Evolutionary conservation across 2,329 filamentous ascomycete genomes (phyloP).

Genomic region (Graphium sp.): DNA sequence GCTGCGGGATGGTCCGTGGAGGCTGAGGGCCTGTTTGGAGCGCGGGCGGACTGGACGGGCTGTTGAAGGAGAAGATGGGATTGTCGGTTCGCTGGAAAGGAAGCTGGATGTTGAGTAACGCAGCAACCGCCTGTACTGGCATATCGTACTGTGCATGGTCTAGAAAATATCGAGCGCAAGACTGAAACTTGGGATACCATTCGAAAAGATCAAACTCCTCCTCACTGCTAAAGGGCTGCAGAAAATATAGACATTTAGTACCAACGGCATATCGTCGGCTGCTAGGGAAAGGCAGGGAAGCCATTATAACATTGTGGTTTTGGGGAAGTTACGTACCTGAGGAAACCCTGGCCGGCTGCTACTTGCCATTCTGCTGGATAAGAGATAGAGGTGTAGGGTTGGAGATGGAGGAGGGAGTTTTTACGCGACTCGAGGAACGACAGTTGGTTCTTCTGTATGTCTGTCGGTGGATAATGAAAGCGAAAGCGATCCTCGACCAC

Average conservation of each 20-base stretch:
- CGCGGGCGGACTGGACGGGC: constrained; percentile 11
- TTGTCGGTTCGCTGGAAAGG: constrained; percentile 56
- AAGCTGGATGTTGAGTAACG: constrained; percentile 80
- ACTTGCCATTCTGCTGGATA: too few species aligned
- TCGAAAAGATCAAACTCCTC: constrained; percentile 55
- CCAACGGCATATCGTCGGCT: too few species aligned
- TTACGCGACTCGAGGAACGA: too few species aligned
- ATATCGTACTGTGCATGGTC: constrained; percentile 75
- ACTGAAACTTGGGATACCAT: constrained; percentile 85
- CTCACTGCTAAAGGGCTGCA: too few species aligned
- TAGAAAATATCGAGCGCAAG: constrained; percentile 79
- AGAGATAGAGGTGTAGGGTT: too few species aligned
- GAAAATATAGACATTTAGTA: too few species aligned
- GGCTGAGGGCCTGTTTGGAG: neutral
- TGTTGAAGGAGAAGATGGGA: constrained; percentile 22
- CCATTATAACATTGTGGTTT: constrained; percentile 1
- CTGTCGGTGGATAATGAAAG: too few species aligned
- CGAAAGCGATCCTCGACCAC: too few species aligned
- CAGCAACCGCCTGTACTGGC: constrained; percentile 72
- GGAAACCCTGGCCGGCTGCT: constrained; percentile 1
- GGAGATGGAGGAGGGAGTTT: too few species aligned
- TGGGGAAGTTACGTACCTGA: constrained; percentile 1
- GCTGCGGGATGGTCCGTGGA: too few species aligned
- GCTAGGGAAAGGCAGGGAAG: neutral
- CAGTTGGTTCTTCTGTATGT: too few species aligned